These are phyloP conservation scores for Glaciozyma martinii DNA, from an alignment of 768 basidiomycete genomes.

Conservation along the genomic window DNA sequence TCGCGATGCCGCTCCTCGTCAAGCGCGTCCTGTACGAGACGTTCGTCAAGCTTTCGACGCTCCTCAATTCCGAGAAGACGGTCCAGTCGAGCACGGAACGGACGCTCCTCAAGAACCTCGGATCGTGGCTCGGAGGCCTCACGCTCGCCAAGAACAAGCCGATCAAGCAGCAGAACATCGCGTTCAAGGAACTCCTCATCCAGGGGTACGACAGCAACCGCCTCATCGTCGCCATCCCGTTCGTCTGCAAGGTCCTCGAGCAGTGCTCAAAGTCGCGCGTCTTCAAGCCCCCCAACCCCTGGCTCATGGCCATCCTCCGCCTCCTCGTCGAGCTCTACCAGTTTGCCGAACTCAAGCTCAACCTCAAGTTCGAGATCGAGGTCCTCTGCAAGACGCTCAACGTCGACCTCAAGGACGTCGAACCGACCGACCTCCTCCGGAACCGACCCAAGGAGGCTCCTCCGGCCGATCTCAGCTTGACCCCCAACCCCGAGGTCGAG, in stretches of 20 bases:
- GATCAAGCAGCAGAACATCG: constrained; percentile 83
- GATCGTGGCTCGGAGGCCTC: constrained; percentile 85
- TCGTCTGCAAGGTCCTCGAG: constrained; percentile 93
- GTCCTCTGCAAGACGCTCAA: constrained; percentile 86
- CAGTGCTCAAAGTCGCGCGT: constrained; percentile 80
- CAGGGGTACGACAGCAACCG: constrained; percentile 90
- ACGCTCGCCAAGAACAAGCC: constrained; percentile 88
- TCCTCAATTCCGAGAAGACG: constrained; percentile 87
- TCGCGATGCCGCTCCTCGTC: constrained; percentile 58
- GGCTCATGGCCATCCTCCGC: constrained; percentile 91
- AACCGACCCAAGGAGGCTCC: constrained; percentile 49
- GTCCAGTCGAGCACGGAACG: constrained; percentile 78
- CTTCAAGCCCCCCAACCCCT: constrained; percentile 94
- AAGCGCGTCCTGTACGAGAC: constrained; percentile 89
- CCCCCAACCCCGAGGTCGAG: constrained; percentile 10
- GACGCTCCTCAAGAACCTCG: constrained; percentile 82
- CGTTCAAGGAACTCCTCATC: constrained; percentile 93
- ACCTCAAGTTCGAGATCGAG: constrained; percentile 97
- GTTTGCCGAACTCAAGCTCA: constrained; percentile 88
- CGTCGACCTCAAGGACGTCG: constrained; percentile 72
- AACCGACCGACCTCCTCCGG: constrained; percentile 72
- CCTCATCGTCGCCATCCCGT: constrained; percentile 87
- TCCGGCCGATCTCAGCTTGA: constrained; percentile 15
- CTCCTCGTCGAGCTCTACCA: constrained; percentile 93
- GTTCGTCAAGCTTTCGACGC: constrained; percentile 66